Conservation (phyloP, 345 rosid species). For the Eucalyptus curtisii region DNA sequence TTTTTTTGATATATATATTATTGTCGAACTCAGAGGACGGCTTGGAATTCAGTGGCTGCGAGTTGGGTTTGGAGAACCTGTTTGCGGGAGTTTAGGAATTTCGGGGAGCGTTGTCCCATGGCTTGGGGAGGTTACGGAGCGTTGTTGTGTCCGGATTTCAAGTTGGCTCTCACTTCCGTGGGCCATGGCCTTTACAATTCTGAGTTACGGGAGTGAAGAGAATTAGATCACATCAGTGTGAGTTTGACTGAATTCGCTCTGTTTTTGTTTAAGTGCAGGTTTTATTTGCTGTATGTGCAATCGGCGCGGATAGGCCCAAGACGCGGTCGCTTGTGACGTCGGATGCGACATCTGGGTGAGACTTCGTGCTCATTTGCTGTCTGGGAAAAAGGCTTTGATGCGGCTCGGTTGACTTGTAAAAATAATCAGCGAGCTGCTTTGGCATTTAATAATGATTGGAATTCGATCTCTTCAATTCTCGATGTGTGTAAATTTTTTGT, state of each 20-base stretch:
- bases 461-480: background rate
- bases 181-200: background rate
- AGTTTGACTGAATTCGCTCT: background rate
- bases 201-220: background rate
- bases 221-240: background rate
- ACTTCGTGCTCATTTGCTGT: background rate
- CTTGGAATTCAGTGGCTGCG: background rate
- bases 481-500: background rate
- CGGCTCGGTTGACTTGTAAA: background rate
- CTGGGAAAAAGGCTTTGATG: background rate
- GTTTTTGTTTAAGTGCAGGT: conserved; percentile 25
- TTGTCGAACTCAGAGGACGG: background rate
- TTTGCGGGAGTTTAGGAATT: background rate
- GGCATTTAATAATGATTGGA: background rate
- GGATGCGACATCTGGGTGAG: conserved; percentile 16
- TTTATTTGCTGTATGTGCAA: conserved; percentile 6
- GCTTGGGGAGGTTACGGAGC: background rate
- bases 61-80: background rate
- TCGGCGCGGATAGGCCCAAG: conserved; percentile 22
- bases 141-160: background rate
- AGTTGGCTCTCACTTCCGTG: background rate
- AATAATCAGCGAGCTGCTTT: background rate
- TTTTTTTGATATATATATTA: fast-evolving
- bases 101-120: background rate
- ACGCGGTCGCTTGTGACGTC: conserved; percentile 13